phyloP scores from a whole-genome alignment of 306 rosid genomes.

The Glycine latifolia region DNA sequence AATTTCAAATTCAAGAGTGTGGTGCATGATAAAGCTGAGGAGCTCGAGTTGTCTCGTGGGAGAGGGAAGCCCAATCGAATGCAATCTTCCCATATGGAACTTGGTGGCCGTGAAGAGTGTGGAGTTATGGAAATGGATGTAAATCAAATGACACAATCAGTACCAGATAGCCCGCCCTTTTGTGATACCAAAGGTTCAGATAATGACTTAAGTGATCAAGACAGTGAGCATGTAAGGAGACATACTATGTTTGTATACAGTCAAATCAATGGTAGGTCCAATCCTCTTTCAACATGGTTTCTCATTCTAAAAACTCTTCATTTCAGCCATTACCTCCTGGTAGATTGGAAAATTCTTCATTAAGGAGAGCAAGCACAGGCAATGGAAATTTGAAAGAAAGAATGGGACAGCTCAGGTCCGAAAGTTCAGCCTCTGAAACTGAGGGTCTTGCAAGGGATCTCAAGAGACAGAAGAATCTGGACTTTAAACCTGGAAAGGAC shows the following conservation, averaged over 20 bases:
- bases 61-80: slow-evolving; percentile 39
- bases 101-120: slow-evolving; percentile 42
- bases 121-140: slow-evolving; percentile 55
- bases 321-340: slow-evolving; percentile 43
- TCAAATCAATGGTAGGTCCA: not conserved
- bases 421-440: slow-evolving; percentile 63
- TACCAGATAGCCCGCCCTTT: slow-evolving; percentile 71
- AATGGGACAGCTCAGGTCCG: slow-evolving; percentile 54
- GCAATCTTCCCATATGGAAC: slow-evolving; percentile 40
- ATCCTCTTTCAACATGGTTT: slow-evolving; percentile 12
- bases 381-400: slow-evolving; percentile 47
- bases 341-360: slow-evolving; percentile 58
- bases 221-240: slow-evolving; percentile 60
- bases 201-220: slow-evolving; percentile 60
- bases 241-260: not conserved
- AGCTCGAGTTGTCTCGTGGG: slow-evolving; percentile 37
- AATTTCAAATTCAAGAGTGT: slow-evolving; percentile 43
- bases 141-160: slow-evolving; percentile 57
- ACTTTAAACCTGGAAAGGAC: not conserved
- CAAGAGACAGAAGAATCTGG: slow-evolving; percentile 66
- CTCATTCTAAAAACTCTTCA: slow-evolving; percentile 10
- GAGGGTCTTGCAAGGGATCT: slow-evolving; percentile 59
- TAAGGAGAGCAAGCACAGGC: slow-evolving; percentile 49
- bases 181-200: slow-evolving; percentile 79
- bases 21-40: slow-evolving; percentile 43